Conservation (phyloP, 2,329 filamentous ascomycete species). For the Microthyrium microscopicum region DNA sequence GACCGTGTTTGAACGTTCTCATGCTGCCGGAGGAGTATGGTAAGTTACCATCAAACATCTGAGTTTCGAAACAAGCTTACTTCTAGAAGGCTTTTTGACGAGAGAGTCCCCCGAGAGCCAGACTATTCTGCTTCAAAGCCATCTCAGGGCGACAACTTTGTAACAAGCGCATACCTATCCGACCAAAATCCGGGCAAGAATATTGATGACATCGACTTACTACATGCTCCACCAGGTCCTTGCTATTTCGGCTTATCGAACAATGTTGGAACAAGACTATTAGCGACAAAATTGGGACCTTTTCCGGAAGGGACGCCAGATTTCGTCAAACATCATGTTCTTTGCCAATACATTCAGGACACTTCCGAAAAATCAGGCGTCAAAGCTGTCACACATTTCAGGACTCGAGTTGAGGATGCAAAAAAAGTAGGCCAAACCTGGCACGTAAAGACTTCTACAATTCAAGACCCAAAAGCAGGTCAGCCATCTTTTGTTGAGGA, state of each 20-base stretch:
- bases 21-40: conserved; percentile 39
- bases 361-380: conserved; percentile 36
- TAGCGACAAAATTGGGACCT: conserved; percentile 29
- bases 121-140: conserved; percentile 26
- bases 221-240: conserved; percentile 33
- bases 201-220: conserved; percentile 11
- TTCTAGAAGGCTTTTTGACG: conserved; percentile 30
- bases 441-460: conserved; percentile 18
- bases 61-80: not conserved
- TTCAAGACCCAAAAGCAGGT: conserved; percentile 9
- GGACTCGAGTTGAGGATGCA: conserved; percentile 41
- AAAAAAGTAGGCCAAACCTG: conserved; percentile 33
- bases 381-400: conserved; percentile 32
- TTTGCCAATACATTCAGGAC: conserved; percentile 46
- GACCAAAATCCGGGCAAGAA: no score
- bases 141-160: conserved; percentile 16
- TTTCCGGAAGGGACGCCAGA: conserved; percentile 46
- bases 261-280: conserved; percentile 35
- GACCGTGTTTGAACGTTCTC: conserved; percentile 36
- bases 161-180: no score
- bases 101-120: conserved; percentile 30
- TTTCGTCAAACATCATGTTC: conserved; percentile 38
- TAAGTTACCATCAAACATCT: conserved; percentile 14
- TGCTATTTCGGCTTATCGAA: conserved; percentile 37
- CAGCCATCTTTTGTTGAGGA: conserved; percentile 27